Evolutionary conservation across 495 filamentous ascomycete genomes (phyloP).

Genomic region (Articulospora tetracladia): DNA sequence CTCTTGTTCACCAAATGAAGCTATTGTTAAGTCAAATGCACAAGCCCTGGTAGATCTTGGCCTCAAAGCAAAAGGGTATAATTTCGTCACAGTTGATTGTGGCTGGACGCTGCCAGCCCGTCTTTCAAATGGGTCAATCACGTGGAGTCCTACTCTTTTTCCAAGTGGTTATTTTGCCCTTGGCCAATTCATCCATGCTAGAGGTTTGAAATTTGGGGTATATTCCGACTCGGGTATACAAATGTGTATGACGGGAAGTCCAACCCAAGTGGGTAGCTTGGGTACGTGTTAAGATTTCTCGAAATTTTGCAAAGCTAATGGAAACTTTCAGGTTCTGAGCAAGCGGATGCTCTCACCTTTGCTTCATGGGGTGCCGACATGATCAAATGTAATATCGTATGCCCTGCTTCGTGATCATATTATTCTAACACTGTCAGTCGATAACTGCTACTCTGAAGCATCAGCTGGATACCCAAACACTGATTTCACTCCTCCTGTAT

Average conservation of each 20-base stretch:
- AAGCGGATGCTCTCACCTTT: slow-evolving; percentile 32
- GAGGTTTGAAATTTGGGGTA: slow-evolving; percentile 49
- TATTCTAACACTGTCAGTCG: slow-evolving; percentile 14
- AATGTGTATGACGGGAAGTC: slow-evolving; percentile 14
- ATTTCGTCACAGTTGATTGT: slow-evolving; percentile 51
- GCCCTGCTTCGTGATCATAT: not conserved
- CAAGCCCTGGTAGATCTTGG: slow-evolving; percentile 50
- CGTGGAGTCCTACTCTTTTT: slow-evolving; percentile 49
- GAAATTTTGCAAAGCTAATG: not conserved
- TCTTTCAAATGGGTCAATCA: slow-evolving; percentile 40
- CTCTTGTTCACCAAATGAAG: slow-evolving; percentile 17
- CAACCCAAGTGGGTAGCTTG: slow-evolving; percentile 13
- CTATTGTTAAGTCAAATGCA: slow-evolving; percentile 24
- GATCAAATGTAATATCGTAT: slow-evolving; percentile 28
- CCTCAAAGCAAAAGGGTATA: slow-evolving; percentile 45
- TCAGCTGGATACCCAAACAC: slow-evolving; percentile 35
- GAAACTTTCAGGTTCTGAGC: slow-evolving; percentile 27
- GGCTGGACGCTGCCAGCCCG: slow-evolving; percentile 47
- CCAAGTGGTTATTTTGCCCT: slow-evolving; percentile 45
- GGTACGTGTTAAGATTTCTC: slow-evolving; percentile 2
- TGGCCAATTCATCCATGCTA: slow-evolving; percentile 43
- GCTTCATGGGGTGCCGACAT: slow-evolving; percentile 34
- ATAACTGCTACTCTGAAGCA: slow-evolving; percentile 30
- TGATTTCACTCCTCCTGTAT: slow-evolving; percentile 31
- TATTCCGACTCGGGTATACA: slow-evolving; percentile 48